Evolutionary conservation across 1,139 yeast species (phyloP).

Genomic region (Yamadazyma songkhlaensis): DNA sequence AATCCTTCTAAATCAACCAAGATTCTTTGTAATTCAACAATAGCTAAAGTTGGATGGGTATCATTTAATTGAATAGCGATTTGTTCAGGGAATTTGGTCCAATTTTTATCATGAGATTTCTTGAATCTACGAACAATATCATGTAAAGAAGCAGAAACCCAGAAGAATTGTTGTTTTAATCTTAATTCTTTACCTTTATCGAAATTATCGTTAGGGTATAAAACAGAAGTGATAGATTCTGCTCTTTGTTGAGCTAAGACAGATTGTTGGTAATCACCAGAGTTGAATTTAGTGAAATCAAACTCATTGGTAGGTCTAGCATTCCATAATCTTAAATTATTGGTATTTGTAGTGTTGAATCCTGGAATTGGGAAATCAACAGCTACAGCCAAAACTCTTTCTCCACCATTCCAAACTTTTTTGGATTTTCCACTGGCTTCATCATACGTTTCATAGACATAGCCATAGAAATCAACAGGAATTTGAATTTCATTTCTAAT

Average conservation of each 20-base stretch:
- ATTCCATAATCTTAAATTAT: constrained; percentile 88
- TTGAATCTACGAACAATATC: constrained; percentile 90
- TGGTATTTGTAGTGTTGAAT: constrained; percentile 76
- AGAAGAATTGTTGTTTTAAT: constrained; percentile 92
- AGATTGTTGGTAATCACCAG: constrained; percentile 87
- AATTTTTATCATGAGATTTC: constrained; percentile 65
- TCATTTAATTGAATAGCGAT: constrained; percentile 93
- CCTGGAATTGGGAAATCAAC: constrained; percentile 95
- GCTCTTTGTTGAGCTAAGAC: constrained; percentile 85
- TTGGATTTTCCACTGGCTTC: constrained; percentile 51
- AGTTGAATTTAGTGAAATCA: constrained; percentile 87
- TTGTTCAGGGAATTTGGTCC: constrained; percentile 82
- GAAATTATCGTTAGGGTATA: constrained; percentile 91
- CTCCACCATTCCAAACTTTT: constrained; percentile 82
- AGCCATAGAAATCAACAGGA: constrained; percentile 91
- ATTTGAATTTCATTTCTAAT: constrained; percentile 83
- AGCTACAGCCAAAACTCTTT: constrained; percentile 87
- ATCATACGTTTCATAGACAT: constrained; percentile 61
- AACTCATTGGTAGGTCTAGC: constrained; percentile 89
- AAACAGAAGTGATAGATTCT: constrained; percentile 86
- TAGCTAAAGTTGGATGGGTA: constrained; percentile 91
- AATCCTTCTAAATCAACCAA: constrained; percentile 80
- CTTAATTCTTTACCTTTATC: constrained; percentile 89
- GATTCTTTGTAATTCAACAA: constrained; percentile 86
- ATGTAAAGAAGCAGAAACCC: constrained; percentile 93